Percentiles rank a stretch among this genome's conserved stretches.
These are phyloP conservation scores for Myrica gale DNA, from an alignment of 306 rosid genomes.

Conservation along the genomic window DNA sequence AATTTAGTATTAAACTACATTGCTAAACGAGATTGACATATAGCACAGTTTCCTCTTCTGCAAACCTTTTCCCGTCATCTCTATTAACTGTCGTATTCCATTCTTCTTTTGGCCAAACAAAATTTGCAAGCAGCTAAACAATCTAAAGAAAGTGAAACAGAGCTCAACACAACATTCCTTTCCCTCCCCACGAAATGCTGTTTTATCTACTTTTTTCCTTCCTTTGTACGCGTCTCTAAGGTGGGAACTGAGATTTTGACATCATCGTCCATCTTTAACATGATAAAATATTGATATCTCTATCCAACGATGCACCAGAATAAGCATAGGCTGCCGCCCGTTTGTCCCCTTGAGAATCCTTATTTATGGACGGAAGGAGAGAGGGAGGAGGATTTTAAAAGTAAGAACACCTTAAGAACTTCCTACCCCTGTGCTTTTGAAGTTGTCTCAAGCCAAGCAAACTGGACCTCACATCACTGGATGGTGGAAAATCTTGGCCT, in stretches of 20 bases:
- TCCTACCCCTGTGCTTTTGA: too few species aligned
- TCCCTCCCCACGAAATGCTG: background rate
- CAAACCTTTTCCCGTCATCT: constrained; percentile 18
- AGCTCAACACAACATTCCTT: background rate
- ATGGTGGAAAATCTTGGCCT: too few species aligned
- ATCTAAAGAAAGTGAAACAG: background rate
- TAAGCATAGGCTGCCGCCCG: too few species aligned
- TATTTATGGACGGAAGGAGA: too few species aligned
- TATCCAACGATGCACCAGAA: too few species aligned
- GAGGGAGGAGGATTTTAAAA: too few species aligned
- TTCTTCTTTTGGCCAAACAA: background rate
- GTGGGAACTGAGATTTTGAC: background rate
- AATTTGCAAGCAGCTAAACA: background rate
- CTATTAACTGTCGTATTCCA: background rate
- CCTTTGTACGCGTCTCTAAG: background rate
- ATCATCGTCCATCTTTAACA: too few species aligned
- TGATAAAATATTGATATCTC: too few species aligned
- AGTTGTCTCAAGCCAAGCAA: too few species aligned
- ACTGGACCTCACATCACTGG: too few species aligned
- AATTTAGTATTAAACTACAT: background rate
- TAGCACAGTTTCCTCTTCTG: constrained; percentile 1
- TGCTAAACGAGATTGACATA: constrained; percentile 16
- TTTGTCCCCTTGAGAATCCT: too few species aligned
- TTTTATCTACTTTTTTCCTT: background rate
- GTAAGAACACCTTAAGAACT: too few species aligned